Conservation (phyloP, 2,329 filamentous ascomycete genomes). For the Talaromyces verruculosus region DNA sequence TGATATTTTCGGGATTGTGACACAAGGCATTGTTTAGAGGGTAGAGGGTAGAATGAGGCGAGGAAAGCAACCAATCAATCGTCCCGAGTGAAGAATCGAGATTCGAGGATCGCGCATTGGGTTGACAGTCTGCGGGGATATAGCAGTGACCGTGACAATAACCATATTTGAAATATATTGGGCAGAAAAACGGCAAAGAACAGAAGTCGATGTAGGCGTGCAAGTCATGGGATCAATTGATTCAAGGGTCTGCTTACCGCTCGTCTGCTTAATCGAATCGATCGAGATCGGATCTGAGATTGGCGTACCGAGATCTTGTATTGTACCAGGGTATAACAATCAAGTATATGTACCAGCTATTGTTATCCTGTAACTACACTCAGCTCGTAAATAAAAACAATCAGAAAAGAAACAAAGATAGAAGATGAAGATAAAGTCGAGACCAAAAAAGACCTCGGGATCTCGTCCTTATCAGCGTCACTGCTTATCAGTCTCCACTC, state of each 20-base stretch:
- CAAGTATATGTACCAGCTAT: not conserved
- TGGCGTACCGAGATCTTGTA: not conserved
- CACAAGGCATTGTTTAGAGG: not conserved
- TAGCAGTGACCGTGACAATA: not conserved
- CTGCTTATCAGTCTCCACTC: not conserved
- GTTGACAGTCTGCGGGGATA: too few relatives aligned
- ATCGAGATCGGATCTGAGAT: not conserved
- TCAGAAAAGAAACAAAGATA: not conserved
- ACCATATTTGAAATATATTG: not conserved
- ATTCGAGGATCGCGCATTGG: not conserved
- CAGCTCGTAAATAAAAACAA: not conserved
- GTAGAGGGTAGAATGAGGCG: not conserved
- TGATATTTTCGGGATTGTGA: not conserved
- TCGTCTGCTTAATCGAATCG: not conserved
- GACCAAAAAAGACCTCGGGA: not conserved
- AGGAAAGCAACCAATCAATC: not conserved
- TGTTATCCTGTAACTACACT: not conserved
- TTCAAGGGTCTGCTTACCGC: not conserved
- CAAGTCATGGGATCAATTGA: not conserved
- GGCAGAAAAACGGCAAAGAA: not conserved
- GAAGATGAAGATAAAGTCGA: too few relatives aligned
- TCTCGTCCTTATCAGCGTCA: not conserved
- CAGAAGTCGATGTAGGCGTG: not conserved
- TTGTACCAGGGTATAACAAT: not conserved
- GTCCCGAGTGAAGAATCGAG: not conserved